A percentile compares a stretch with the other conserved stretches of the same genome.
phyloP scores from a whole-genome alignment of 345 rosid species.

The Salix purpurea region DNA sequence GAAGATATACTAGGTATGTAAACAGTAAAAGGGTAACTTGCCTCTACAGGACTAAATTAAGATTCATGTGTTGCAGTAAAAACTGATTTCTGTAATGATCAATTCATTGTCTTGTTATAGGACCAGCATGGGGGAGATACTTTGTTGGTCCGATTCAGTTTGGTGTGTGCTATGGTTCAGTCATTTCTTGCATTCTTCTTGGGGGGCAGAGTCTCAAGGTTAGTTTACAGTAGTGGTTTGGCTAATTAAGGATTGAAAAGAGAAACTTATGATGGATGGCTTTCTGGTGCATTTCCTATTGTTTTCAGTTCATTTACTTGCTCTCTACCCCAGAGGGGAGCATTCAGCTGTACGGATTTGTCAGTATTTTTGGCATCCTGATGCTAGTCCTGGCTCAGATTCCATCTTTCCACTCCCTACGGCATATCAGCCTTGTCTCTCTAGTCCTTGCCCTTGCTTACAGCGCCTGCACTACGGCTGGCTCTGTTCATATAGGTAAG shows the following conservation, averaged over 20 bases:
- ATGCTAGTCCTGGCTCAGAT: constrained; percentile 21
- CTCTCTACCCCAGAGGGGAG: constrained; percentile 12
- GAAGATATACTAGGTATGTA: constrained; percentile 26
- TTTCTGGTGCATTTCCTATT: background rate
- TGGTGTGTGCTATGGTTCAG: constrained; percentile 52
- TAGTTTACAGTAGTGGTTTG: background rate
- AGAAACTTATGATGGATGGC: too few species aligned
- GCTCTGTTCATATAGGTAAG: constrained; percentile 17
- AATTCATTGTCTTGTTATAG: constrained; percentile 18
- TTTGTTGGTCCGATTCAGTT: constrained; percentile 55
- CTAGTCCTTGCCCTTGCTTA: constrained; percentile 17
- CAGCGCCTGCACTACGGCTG: constrained; percentile 20
- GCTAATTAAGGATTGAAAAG: too few species aligned
- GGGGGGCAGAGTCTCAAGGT: constrained; percentile 65
- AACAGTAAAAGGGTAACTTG: background rate
- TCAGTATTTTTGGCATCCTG: constrained; percentile 11
- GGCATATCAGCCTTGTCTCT: constrained; percentile 19
- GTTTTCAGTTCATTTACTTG: constrained; percentile 19
- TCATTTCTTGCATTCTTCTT: constrained; percentile 33
- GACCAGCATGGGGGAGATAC: constrained; percentile 51
- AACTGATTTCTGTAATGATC: too few species aligned
- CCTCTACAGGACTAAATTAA: too few species aligned
- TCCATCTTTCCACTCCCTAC: constrained; percentile 24
- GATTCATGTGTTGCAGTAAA: too few species aligned
- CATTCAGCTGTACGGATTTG: constrained; percentile 25